A percentile compares a stretch with the other conserved stretches of the same genome.
These are phyloP conservation scores for Paecilomyces formosus DNA, from an alignment of 2,329 filamentous ascomycete species.

Conservation along the genomic window DNA sequence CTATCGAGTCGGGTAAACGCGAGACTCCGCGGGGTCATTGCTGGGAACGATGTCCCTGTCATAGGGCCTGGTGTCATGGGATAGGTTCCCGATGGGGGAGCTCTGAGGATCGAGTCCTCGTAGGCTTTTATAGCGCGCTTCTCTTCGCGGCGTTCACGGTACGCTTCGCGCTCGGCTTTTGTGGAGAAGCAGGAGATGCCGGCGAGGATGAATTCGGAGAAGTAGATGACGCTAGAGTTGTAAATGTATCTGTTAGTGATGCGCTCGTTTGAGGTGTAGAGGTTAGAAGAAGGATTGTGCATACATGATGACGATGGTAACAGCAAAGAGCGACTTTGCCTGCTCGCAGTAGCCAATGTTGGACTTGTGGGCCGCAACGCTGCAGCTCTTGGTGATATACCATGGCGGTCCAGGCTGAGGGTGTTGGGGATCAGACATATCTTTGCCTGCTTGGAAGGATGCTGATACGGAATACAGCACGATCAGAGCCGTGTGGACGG, in stretches of 20 bases:
- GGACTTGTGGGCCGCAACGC: slow-evolving; percentile 38
- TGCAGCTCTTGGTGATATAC: slow-evolving; percentile 58
- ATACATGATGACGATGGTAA: slow-evolving; percentile 51
- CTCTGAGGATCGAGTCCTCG: slow-evolving; percentile 28
- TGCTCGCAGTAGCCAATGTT: slow-evolving; percentile 52
- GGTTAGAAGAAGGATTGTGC: slow-evolving; percentile 16
- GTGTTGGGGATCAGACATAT: slow-evolving; percentile 50
- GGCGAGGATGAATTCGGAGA: slow-evolving; percentile 40
- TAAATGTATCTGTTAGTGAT: neutral
- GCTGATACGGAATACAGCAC: slow-evolving; percentile 50
- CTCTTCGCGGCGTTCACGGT: slow-evolving; percentile 27
- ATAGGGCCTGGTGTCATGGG: slow-evolving; percentile 21
- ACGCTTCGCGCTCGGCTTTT: slow-evolving; percentile 26
- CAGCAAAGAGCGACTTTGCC: slow-evolving; percentile 51
- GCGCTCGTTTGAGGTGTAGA: neutral
- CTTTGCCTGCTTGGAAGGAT: slow-evolving; percentile 49
- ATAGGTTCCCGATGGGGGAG: slow-evolving; percentile 21
- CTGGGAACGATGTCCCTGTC: slow-evolving; percentile 21
- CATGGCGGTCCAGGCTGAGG: slow-evolving; percentile 51
- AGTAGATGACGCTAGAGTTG: slow-evolving; percentile 43
- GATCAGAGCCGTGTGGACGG: slow-evolving; percentile 45
- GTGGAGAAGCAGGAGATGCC: slow-evolving; percentile 41
- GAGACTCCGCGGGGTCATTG: slow-evolving; percentile 34
- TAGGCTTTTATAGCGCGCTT: slow-evolving; percentile 18
- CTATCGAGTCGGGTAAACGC: slow-evolving; percentile 34